Percentiles rank a stretch among this genome's conserved stretches.
Evolutionary conservation across 805 yeast genomes (phyloP).

Genomic region (Vanderwaltozyma yarrowii): DNA sequence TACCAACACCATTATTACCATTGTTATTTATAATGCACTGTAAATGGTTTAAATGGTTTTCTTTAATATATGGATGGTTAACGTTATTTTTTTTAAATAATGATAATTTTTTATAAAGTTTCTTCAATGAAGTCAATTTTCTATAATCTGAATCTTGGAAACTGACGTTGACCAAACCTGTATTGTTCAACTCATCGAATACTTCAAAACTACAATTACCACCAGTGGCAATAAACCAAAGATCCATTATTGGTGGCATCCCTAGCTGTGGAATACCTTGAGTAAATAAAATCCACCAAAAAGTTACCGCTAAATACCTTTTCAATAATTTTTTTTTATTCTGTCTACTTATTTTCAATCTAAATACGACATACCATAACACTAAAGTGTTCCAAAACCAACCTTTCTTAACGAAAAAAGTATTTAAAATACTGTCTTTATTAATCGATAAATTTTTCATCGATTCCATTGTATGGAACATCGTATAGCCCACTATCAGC

Average conservation of each 20-base stretch:
- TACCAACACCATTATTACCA: no score
- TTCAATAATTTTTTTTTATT: constrained; percentile 5
- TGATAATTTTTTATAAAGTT: constrained; percentile 6
- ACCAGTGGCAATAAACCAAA: constrained; percentile 69
- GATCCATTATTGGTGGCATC: constrained; percentile 79
- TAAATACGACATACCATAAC: constrained; percentile 15
- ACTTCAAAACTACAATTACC: constrained; percentile 49
- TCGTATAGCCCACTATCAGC: not conserved
- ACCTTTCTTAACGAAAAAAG: constrained; percentile 72
- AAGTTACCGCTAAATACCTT: constrained; percentile 46
- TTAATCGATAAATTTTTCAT: constrained; percentile 15
- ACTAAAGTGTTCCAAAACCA: constrained; percentile 80
- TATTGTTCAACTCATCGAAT: constrained; percentile 10
- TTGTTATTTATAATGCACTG: not conserved
- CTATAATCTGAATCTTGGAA: constrained; percentile 11
- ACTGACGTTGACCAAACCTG: not conserved
- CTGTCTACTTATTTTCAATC: not conserved
- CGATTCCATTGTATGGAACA: not conserved
- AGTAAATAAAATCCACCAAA: constrained; percentile 79
- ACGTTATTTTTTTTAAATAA: not conserved
- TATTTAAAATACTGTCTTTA: constrained; percentile 63
- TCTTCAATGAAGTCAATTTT: constrained; percentile 9
- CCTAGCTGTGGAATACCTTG: constrained; percentile 63
- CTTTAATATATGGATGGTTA: not conserved
- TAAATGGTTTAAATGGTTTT: not conserved